phyloP scores from a whole-genome alignment of 352 stramenopile genomes.

The Pythium sp. region DNA sequence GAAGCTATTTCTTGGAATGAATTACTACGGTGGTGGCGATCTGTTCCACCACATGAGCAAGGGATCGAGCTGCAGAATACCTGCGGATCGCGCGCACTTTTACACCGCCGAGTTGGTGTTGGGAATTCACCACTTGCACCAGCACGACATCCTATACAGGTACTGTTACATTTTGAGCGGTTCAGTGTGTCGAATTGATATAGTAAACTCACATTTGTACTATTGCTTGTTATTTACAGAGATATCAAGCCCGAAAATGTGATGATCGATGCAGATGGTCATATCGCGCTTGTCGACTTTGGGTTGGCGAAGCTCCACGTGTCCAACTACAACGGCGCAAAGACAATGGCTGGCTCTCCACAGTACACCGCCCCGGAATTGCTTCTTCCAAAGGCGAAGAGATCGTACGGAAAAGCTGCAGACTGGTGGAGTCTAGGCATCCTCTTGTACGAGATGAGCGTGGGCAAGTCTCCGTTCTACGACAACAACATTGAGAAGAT shows the following conservation, averaged over 20 bases:
- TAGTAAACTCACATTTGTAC: background rate
- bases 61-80: constrained; percentile 83
- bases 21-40: constrained; percentile 84
- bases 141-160: constrained; percentile 94
- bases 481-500: constrained; percentile 93
- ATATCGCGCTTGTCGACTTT: constrained; percentile 95
- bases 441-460: constrained; percentile 92
- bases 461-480: constrained; percentile 92
- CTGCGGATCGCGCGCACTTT: constrained; percentile 81
- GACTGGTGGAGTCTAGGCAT: constrained; percentile 91
- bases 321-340: constrained; percentile 84
- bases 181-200: background rate
- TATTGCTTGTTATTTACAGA: constrained; percentile 22
- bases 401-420: constrained; percentile 84
- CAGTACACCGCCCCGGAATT: constrained; percentile 87
- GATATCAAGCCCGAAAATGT: constrained; percentile 97
- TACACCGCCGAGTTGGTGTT: constrained; percentile 93
- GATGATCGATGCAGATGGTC: constrained; percentile 93
- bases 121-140: constrained; percentile 91
- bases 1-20: constrained; percentile 87
- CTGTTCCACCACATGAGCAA: constrained; percentile 91
- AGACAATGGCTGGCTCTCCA: constrained; percentile 86
- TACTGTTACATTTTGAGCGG: constrained; percentile 8
- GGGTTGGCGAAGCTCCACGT: constrained; percentile 93
- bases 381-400: constrained; percentile 80